phyloP scores from a whole-genome alignment of 2,329 filamentous ascomycete species.

The Pyrenochaeta sp. region DNA sequence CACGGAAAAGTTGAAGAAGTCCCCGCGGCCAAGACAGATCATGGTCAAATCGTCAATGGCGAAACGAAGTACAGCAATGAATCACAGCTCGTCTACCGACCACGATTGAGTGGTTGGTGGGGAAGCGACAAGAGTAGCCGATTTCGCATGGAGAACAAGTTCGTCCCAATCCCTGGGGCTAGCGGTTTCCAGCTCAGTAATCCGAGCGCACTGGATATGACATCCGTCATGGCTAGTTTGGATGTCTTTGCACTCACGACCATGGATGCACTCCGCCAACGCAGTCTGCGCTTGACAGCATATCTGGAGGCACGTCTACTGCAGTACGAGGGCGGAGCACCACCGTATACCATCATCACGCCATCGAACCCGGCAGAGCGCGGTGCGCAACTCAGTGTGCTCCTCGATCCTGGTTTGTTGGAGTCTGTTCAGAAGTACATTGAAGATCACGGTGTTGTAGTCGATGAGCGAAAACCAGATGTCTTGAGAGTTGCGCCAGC shows the following conservation, averaged over 20 bases:
- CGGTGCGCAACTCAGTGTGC: constrained; percentile 81
- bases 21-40: constrained; percentile 1
- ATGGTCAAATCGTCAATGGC: not conserved
- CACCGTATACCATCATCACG: constrained; percentile 68
- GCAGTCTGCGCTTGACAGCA: constrained; percentile 76
- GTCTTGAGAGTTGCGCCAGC: constrained; percentile 86
- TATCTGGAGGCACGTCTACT: constrained; percentile 70
- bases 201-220: constrained; percentile 79
- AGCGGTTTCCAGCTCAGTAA: constrained; percentile 87
- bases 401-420: constrained; percentile 72
- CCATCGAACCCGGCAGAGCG: constrained; percentile 72
- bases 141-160: constrained; percentile 85
- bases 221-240: constrained; percentile 75
- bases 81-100: constrained; percentile 62
- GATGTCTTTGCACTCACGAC: constrained; percentile 76
- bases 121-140: constrained; percentile 78
- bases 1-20: constrained; percentile 66
- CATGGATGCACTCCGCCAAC: constrained; percentile 73
- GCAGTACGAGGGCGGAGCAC: constrained; percentile 22
- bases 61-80: constrained; percentile 9
- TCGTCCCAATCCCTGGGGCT: constrained; percentile 79
- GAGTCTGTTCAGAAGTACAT: constrained; percentile 72
- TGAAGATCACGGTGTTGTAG: constrained; percentile 74
- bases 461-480: constrained; percentile 85
- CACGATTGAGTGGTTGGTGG: constrained; percentile 85